Evolutionary conservation across 305 asterid species (phyloP).

Genomic region (Nicotiana rustica): DNA sequence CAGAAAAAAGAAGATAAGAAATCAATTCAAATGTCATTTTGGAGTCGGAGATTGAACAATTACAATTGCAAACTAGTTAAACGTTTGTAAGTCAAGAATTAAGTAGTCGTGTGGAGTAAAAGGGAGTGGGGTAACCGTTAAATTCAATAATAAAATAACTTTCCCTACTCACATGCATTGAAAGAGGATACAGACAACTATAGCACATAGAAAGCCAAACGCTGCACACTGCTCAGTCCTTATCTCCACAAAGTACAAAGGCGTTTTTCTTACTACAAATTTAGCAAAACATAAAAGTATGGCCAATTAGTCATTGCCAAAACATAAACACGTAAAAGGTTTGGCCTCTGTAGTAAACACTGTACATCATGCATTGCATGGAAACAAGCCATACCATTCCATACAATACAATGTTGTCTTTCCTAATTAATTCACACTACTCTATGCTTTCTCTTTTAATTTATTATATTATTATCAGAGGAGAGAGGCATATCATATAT

Average conservation of each 20-base stretch:
- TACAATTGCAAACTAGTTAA: neutral
- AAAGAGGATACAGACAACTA: slow-evolving; percentile 36
- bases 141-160: neutral
- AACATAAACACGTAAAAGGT: slow-evolving; percentile 11
- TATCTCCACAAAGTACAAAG: slow-evolving; percentile 40
- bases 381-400: slow-evolving; percentile 42
- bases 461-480: slow-evolving; percentile 26
- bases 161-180: slow-evolving; percentile 38
- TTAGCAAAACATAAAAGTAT: slow-evolving; percentile 42
- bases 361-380: slow-evolving; percentile 32
- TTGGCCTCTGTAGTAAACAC: neutral
- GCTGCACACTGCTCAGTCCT: slow-evolving; percentile 37
- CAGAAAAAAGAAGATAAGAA: too few species aligned
- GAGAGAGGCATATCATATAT: slow-evolving; percentile 23
- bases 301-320: slow-evolving; percentile 35
- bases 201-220: slow-evolving; percentile 45
- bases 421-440: slow-evolving; percentile 16
- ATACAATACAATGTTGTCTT: slow-evolving; percentile 27
- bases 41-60: neutral
- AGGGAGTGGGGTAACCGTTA: neutral
- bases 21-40: too few species aligned
- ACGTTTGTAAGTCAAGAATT: neutral
- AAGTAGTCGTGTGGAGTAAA: neutral
- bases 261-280: slow-evolving; percentile 22
- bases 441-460: slow-evolving; percentile 19